phyloP scores from a whole-genome alignment of 805 yeast genomes.

The Wickerhamiella sergipiensis region DNA sequence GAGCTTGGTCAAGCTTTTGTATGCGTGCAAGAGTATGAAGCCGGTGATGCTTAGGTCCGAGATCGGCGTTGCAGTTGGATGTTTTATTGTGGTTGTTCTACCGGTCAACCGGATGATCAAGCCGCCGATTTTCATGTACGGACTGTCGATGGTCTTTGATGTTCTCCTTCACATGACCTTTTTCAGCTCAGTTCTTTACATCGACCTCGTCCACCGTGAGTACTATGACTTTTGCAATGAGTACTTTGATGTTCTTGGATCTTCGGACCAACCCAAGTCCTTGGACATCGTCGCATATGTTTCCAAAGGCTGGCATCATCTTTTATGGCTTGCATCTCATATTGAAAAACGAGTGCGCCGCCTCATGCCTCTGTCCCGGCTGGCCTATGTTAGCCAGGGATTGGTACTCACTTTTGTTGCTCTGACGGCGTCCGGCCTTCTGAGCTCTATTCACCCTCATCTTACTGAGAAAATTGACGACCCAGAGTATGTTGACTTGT shows the following conservation, averaged over 20 bases:
- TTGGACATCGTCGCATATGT: background rate
- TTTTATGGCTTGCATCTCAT: background rate
- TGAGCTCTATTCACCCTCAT: slow-evolving; percentile 5
- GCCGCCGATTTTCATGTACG: background rate
- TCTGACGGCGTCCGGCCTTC: background rate
- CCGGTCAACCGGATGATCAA: slow-evolving; percentile 2
- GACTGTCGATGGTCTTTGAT: slow-evolving; percentile 1
- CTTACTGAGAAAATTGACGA: background rate
- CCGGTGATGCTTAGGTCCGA: slow-evolving; percentile 1
- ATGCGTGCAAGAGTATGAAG: background rate
- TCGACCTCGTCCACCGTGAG: slow-evolving; percentile 3
- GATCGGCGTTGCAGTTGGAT: background rate
- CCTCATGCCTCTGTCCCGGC: background rate
- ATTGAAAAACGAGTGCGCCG: background rate
- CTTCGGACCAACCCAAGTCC: background rate
- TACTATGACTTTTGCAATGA: background rate
- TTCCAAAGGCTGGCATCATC: background rate
- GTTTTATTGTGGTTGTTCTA: background rate
- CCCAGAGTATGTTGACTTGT: slow-evolving; percentile 6
- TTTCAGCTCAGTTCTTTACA: slow-evolving; percentile 3
- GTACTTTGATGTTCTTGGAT: background rate
- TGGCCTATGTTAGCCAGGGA: background rate
- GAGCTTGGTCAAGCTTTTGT: background rate
- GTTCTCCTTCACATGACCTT: slow-evolving; percentile 1
- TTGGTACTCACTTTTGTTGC: background rate